Percentiles rank a stretch among this genome's conserved stretches.
These are phyloP conservation scores for Colletotrichum salicis DNA, from an alignment of 2,329 filamentous ascomycete species.

Conservation along the genomic window DNA sequence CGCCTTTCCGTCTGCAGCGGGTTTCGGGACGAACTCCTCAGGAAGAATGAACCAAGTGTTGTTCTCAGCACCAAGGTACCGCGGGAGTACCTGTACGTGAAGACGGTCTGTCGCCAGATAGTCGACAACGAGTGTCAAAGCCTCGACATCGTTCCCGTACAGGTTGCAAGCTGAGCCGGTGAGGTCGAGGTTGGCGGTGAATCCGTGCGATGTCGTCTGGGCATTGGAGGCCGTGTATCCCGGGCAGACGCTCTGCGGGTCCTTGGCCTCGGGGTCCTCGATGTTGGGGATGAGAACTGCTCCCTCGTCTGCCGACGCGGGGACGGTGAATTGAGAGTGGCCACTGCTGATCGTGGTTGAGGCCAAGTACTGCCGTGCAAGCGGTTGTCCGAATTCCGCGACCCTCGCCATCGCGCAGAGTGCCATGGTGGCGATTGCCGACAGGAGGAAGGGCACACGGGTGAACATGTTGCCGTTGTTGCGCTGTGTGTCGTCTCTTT, in stretches of 20 bases:
- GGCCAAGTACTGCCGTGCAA: conserved; percentile 9
- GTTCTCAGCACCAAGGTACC: conserved; percentile 69
- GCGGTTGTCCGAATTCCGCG: not conserved
- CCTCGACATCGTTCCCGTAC: conserved; percentile 79
- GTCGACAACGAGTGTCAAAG: conserved; percentile 74
- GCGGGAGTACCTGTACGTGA: conserved; percentile 76
- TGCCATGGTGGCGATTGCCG: conserved; percentile 14
- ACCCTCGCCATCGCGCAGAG: conserved; percentile 23
- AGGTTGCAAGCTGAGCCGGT: conserved; percentile 78
- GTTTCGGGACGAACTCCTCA: conserved; percentile 69
- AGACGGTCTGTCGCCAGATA: conserved; percentile 74
- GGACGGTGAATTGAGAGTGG: conserved; percentile 13
- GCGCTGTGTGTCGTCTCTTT: not conserved
- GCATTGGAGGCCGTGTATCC: conserved; percentile 76
- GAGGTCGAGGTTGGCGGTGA: conserved; percentile 77
- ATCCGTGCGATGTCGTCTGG: conserved; percentile 58
- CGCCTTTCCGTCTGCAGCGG: conserved; percentile 43
- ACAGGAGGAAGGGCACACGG: conserved; percentile 12
- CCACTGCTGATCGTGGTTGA: not conserved
- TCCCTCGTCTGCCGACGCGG: conserved; percentile 15
- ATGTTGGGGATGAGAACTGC: conserved; percentile 29
- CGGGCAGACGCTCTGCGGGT: conserved; percentile 62
- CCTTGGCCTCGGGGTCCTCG: conserved; percentile 23
- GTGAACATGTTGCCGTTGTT: not conserved
- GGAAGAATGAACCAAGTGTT: conserved; percentile 74